Evolutionary conservation across 345 rosid genomes (phyloP), one percentile per base, ranked within the genome.

Genomic region (Eucalyptus camaldulensis): DNA sequence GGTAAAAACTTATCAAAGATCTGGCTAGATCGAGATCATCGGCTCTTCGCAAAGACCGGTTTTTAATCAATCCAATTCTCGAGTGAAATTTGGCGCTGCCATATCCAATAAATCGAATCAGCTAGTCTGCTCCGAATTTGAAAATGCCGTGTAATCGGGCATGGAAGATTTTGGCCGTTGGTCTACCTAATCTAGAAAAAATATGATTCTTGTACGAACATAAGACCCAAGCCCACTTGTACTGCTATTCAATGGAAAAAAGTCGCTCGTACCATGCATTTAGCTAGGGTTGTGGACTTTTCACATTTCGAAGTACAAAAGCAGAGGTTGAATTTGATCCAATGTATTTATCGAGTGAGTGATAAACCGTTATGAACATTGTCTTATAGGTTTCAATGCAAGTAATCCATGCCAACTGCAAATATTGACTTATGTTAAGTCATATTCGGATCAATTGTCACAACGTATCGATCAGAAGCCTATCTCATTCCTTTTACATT

Each of bases 11-110:
- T 0, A 10, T 37, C 7, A 33, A 6, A 69, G 13, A 17, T 17
- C 8, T 2, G 7, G 44, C 13, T 25, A 16, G 2, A 31, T 31
- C 3, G 4, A 5, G 43, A 1, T 16, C 7, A 16, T 10, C 7
- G 12, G 4, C 8, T 15, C 5, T 8, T 7, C 1, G 0, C 13
- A 8, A 33, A 33, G 13, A 17, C 7, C 4, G 2, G 8, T 3
- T 37, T 11, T 72, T 6, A 22, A 37, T 72, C 81, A 3, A 25
- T 37, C 25, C 13, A 4, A 2, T 40, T 10, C 15, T 40, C 29
- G 2, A 3, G 47, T 5, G 24, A 21, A 40, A 40, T 17, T 37
- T 9, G 47, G 27, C 2, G 27, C 7, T 8, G 2, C 15, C 27
- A 19, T 6, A 13, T 69, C 15, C 27, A 19, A 37, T 72, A 3